These are phyloP conservation scores for Lactifluus echinatus DNA, from an alignment of 768 basidiomycete genomes.

Conservation along the genomic window DNA sequence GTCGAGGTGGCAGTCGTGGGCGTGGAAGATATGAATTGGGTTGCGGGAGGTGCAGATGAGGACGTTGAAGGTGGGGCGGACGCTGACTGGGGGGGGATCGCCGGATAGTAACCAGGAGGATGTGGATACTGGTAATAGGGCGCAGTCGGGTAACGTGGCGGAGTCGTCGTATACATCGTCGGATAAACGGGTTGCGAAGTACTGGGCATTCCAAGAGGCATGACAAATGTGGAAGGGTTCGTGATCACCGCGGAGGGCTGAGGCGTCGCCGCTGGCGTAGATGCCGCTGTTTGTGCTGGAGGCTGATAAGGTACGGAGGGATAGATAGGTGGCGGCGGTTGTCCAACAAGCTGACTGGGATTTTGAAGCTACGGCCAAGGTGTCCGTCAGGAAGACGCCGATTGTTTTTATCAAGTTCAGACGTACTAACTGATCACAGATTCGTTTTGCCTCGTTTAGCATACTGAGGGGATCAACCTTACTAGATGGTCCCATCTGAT, in stretches of 20 bases:
- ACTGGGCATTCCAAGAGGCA: conserved; percentile 43
- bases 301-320: conserved; percentile 28
- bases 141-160: conserved; percentile 46
- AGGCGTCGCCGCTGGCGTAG: conserved; percentile 28
- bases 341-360: conserved; percentile 57
- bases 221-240: conserved; percentile 64
- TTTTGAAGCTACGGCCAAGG: conserved; percentile 50
- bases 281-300: conserved; percentile 23
- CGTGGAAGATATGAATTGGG: conserved; percentile 12
- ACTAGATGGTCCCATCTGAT: conserved; percentile 58
- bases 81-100: conserved; percentile 14
- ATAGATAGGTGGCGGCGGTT: conserved; percentile 55
- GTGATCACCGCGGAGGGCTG: conserved; percentile 48
- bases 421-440: conserved; percentile 67
- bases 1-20: conserved; percentile 14
- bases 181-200: conserved; percentile 37
- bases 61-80: conserved; percentile 19
- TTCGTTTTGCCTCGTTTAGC: conserved; percentile 67
- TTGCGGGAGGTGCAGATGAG: conserved; percentile 24
- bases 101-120: conserved; percentile 25
- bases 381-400: conserved; percentile 14
- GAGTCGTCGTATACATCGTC: conserved; percentile 29
- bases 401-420: background rate
- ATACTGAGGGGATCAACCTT: conserved; percentile 69
- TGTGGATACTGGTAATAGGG: conserved; percentile 56